Evolutionary conservation across 2,329 filamentous ascomycete species (phyloP).

Genomic region (Verticillium zaregamsianum): DNA sequence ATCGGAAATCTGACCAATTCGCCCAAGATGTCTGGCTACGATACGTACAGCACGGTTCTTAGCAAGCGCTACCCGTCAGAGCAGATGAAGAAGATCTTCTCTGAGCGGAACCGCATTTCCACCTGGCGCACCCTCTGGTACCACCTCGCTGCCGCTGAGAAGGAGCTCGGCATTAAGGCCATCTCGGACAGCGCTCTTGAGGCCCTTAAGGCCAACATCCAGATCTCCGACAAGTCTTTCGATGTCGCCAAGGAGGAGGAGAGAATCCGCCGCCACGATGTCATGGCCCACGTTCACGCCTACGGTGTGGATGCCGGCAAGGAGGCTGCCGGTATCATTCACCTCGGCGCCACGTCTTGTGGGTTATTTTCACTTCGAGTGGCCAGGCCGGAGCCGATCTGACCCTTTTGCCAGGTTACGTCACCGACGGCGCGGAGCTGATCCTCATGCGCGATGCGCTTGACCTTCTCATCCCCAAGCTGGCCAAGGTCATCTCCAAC

Average conservation of each 20-base stretch:
- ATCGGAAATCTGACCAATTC: background rate
- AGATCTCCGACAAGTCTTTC: slow-evolving; percentile 76
- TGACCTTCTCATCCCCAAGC: slow-evolving; percentile 70
- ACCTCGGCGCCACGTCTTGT: slow-evolving; percentile 58
- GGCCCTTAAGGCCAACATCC: slow-evolving; percentile 70
- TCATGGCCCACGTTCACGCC: slow-evolving; percentile 56
- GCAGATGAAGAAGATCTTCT: slow-evolving; percentile 79
- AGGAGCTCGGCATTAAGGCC: slow-evolving; percentile 67
- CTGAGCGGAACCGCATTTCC: slow-evolving; percentile 66
- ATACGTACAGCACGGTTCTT: slow-evolving; percentile 56
- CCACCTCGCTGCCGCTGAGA: slow-evolving; percentile 76
- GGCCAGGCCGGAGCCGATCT: background rate
- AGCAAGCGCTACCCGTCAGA: slow-evolving; percentile 68
- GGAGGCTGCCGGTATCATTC: slow-evolving; percentile 77
- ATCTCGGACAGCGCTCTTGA: slow-evolving; percentile 73
- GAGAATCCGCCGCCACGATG: slow-evolving; percentile 58
- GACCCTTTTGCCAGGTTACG: slow-evolving; percentile 27
- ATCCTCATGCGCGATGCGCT: slow-evolving; percentile 67
- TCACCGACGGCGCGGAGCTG: slow-evolving; percentile 74
- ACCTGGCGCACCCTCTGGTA: slow-evolving; percentile 87
- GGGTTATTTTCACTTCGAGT: background rate
- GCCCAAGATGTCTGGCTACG: slow-evolving; percentile 24
- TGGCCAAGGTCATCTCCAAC: slow-evolving; percentile 75
- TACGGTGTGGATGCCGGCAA: slow-evolving; percentile 66
- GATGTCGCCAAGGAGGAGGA: slow-evolving; percentile 72